Conservation (phyloP, 2,329 filamentous ascomycete species). For the Trichoderma sp. region DNA sequence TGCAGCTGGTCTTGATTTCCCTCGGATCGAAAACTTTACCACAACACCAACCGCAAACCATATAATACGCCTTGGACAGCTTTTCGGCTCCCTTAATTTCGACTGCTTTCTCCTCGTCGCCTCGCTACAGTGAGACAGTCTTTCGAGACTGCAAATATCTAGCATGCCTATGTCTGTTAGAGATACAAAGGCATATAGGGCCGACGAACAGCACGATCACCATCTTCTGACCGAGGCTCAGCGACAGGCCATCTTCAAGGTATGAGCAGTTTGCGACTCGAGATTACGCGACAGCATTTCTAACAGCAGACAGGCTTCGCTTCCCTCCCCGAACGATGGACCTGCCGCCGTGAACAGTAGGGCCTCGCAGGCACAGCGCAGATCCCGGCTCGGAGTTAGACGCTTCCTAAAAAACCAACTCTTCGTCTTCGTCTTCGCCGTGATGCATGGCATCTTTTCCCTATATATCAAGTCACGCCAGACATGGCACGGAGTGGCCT, state of each 20-base stretch:
- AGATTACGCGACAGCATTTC: not conserved
- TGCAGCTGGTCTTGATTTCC: conserved; percentile 1
- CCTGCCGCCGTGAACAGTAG: conserved; percentile 24
- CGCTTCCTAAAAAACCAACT: conserved; percentile 62
- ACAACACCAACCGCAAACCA: not conserved
- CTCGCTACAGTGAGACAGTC: conserved; percentile 27
- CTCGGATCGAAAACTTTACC: not conserved
- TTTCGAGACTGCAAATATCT: conserved; percentile 29
- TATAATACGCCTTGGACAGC: not conserved
- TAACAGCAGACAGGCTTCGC: conserved; percentile 35
- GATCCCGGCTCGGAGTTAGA: conserved; percentile 55
- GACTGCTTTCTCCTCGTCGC: not conserved
- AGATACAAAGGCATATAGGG: conserved; percentile 41
- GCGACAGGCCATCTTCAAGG: conserved; percentile 38
- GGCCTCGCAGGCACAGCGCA: conserved; percentile 30
- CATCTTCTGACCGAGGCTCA: conserved; percentile 37
- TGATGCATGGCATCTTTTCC: conserved; percentile 80
- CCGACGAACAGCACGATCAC: conserved; percentile 39
- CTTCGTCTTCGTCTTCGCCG: conserved; percentile 63
- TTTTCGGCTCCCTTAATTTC: not conserved
- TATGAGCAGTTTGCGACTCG: conserved; percentile 23
- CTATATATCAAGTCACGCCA: conserved; percentile 81
- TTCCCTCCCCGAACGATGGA: conserved; percentile 36
- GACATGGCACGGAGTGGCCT: conserved; percentile 73
- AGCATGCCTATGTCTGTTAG: conserved; percentile 37